A percentile compares a stretch with the other conserved stretches of the same genome.
These are phyloP conservation scores for Cynanchum wilfordii DNA, from an alignment of 257 asterid genomes.

Conservation along the genomic window DNA sequence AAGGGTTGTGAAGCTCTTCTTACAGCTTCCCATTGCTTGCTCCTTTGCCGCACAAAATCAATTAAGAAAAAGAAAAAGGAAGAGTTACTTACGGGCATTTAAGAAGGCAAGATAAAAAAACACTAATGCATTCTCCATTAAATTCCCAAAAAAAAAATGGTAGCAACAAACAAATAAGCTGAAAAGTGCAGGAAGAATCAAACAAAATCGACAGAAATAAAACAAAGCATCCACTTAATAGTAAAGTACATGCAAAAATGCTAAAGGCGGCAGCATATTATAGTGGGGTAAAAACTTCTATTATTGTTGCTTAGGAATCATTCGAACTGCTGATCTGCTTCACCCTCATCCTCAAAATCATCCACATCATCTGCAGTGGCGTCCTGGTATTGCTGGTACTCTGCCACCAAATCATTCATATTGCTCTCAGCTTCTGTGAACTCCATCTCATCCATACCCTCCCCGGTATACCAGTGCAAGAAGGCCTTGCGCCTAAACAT, in stretches of 20 bases:
- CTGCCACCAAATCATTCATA: conserved; percentile 85
- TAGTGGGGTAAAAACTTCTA: neutral
- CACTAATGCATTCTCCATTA: neutral
- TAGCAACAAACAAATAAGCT: conserved; percentile 10
- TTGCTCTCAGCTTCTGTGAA: conserved; percentile 89
- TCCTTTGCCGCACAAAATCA: neutral
- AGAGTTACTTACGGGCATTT: neutral
- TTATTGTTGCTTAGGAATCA: conserved; percentile 10
- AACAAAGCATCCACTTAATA: conserved; percentile 15
- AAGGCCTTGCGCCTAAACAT: conserved; percentile 88
- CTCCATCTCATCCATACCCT: conserved; percentile 92
- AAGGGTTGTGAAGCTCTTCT: too few species aligned
- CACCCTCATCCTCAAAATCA: conserved; percentile 43
- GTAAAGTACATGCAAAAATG: neutral
- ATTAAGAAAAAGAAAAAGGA: neutral
- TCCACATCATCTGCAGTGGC: conserved; percentile 86
- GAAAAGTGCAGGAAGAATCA: conserved; percentile 10
- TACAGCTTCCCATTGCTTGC: too few species aligned
- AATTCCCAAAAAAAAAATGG: neutral
- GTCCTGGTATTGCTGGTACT: conserved; percentile 86
- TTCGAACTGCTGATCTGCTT: conserved; percentile 37
- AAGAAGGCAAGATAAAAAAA: neutral
- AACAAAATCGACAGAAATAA: neutral
- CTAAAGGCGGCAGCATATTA: neutral
- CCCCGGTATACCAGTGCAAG: conserved; percentile 94